A percentile compares a stretch with the other conserved stretches of the same genome.
phyloP scores from a whole-genome alignment of 225 moss, liverwort and hornwort genomes.

The Bryum argenteum region DNA sequence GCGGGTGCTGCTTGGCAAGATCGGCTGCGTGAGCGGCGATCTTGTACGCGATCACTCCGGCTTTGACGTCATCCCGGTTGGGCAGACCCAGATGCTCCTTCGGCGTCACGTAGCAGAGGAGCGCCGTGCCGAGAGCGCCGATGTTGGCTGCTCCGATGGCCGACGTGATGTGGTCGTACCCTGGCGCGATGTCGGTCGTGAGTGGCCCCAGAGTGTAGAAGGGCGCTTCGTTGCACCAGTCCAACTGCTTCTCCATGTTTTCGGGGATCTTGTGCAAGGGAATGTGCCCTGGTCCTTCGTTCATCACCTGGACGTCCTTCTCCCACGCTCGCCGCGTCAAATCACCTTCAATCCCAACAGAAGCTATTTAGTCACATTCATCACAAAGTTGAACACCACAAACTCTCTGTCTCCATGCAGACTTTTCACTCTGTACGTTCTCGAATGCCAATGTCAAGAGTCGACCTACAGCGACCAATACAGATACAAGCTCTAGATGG shows the following conservation, averaged over 20 bases:
- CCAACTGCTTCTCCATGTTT: constrained; percentile 96
- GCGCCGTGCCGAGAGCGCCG: constrained; percentile 85
- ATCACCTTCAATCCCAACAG: constrained; percentile 44
- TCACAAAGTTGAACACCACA: background rate
- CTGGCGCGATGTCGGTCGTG: constrained; percentile 93
- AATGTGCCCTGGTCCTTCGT: constrained; percentile 94
- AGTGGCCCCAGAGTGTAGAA: constrained; percentile 95
- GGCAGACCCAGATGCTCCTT: constrained; percentile 97
- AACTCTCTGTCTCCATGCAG: background rate
- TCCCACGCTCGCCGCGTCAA: constrained; percentile 96
- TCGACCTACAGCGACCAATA: too few relatives aligned
- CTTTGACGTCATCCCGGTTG: constrained; percentile 90
- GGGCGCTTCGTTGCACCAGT: constrained; percentile 93
- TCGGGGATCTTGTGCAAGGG: constrained; percentile 92
- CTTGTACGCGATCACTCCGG: constrained; percentile 93
- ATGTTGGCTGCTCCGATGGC: constrained; percentile 97
- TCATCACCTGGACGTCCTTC: constrained; percentile 98
- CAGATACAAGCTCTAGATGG: too few relatives aligned
- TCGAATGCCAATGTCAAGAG: background rate
- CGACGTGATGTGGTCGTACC: constrained; percentile 95
- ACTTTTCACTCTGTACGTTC: too few relatives aligned
- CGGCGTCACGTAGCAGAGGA: constrained; percentile 92
- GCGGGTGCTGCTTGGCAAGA: constrained; percentile 83
- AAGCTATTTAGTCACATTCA: constrained; percentile 4
- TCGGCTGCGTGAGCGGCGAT: constrained; percentile 95